Percentiles rank a stretch among this genome's conserved stretches.
Conservation (phyloP, 2,329 filamentous ascomycete genomes). For the Meredithiella fracta region DNA sequence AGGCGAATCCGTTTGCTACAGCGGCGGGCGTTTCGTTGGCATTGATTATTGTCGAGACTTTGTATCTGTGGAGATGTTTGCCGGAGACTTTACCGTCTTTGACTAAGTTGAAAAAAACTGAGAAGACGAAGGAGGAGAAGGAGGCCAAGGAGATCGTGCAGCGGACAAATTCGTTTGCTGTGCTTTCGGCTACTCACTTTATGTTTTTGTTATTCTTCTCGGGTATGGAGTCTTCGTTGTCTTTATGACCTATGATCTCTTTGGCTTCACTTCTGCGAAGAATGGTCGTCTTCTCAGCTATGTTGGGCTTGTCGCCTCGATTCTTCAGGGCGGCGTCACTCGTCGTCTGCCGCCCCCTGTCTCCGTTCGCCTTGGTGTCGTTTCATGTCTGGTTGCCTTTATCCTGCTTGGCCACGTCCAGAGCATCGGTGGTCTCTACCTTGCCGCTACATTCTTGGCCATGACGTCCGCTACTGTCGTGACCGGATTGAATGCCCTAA, state of each 20-base stretch:
- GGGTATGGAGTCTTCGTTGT: conserved; percentile 92
- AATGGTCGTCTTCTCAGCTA: conserved; percentile 80
- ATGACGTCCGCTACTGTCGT: conserved; percentile 90
- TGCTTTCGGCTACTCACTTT: conserved; percentile 77
- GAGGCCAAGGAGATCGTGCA: conserved; percentile 19
- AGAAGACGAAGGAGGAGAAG: conserved; percentile 18
- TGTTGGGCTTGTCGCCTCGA: conserved; percentile 74
- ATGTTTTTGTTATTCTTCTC: conserved; percentile 92
- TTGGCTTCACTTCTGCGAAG: conserved; percentile 59
- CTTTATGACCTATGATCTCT: conserved; percentile 97
- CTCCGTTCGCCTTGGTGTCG: conserved; percentile 63
- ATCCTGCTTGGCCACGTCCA: conserved; percentile 56
- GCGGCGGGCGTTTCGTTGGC: conserved; percentile 77
- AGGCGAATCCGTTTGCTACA: conserved; percentile 82
- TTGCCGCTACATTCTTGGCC: conserved; percentile 67
- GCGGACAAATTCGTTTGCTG: conserved; percentile 64
- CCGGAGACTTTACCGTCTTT: conserved; percentile 69
- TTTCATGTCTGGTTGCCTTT: conserved; percentile 65
- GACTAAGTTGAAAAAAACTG: conserved; percentile 21
- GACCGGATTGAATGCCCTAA: conserved; percentile 78
- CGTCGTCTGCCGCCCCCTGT: conserved; percentile 66
- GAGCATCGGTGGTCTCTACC: conserved; percentile 56
- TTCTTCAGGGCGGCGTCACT: conserved; percentile 88
- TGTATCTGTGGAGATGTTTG: conserved; percentile 69
- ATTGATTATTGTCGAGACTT: conserved; percentile 70